Evolutionary conservation across 192 early-diverging fungal genomes (phyloP).

Genomic region (Chytriomyces hyalinus): DNA sequence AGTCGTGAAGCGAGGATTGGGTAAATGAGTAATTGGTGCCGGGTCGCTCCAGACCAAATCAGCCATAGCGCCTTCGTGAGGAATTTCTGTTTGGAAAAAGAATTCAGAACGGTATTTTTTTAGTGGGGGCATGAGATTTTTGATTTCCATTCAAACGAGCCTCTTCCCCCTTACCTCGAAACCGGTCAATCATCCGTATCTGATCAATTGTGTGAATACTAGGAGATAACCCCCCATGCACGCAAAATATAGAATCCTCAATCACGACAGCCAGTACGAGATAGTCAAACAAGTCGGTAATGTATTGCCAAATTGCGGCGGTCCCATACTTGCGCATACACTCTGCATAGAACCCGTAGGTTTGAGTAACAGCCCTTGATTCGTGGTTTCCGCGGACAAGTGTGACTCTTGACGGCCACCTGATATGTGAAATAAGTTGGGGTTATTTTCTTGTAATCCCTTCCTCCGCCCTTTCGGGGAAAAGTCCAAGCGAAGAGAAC

Average conservation of each 20-base stretch:
- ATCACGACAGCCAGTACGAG: slow-evolving; percentile 87
- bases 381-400: slow-evolving; percentile 95
- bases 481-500: too few relatives aligned
- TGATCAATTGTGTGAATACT: slow-evolving; percentile 86
- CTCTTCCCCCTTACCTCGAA: slow-evolving; percentile 62
- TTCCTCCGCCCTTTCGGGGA: too few relatives aligned
- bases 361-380: slow-evolving; percentile 85
- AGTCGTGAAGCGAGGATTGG: slow-evolving; percentile 25
- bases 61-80: slow-evolving; percentile 94
- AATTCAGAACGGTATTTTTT: neutral
- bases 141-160: neutral
- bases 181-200: slow-evolving; percentile 83
- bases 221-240: slow-evolving; percentile 89
- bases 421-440: slow-evolving; percentile 40
- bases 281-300: slow-evolving; percentile 94
- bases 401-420: slow-evolving; percentile 87
- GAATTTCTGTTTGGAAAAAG: slow-evolving; percentile 70
- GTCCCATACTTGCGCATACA: slow-evolving; percentile 88
- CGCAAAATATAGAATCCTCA: slow-evolving; percentile 89
- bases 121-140: neutral
- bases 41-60: slow-evolving; percentile 94
- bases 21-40: slow-evolving; percentile 38
- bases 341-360: slow-evolving; percentile 88
- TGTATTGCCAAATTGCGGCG: slow-evolving; percentile 85
- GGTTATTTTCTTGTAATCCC: too few relatives aligned